These are phyloP conservation scores for Candida pseudoglaebosa DNA, from an alignment of 805 yeast genomes.

Conservation along the genomic window DNA sequence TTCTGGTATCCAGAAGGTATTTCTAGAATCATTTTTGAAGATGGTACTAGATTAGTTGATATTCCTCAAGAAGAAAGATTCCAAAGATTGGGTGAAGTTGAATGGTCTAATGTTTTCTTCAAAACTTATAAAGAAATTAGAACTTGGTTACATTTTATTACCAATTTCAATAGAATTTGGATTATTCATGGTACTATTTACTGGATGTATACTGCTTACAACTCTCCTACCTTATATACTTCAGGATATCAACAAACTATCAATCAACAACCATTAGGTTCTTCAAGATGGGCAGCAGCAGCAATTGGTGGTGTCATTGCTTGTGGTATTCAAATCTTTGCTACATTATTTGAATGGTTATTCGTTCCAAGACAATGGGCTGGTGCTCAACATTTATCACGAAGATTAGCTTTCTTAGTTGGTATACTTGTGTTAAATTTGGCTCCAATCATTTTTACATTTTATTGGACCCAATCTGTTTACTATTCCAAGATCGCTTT, in stretches of 20 bases:
- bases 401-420: constrained; percentile 76
- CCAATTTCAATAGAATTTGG: constrained; percentile 98
- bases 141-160: constrained; percentile 94
- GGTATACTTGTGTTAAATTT: constrained; percentile 66
- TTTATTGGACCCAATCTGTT: constrained; percentile 70
- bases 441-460: constrained; percentile 83
- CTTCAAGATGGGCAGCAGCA: constrained; percentile 88
- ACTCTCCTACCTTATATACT: constrained; percentile 89
- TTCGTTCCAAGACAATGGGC: constrained; percentile 99
- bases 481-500: constrained; percentile 68
- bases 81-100: constrained; percentile 83
- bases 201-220: constrained; percentile 95
- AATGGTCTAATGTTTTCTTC: constrained; percentile 88
- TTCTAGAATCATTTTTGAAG: constrained; percentile 84
- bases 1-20: constrained; percentile 99
- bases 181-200: constrained; percentile 81
- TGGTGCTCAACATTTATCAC: constrained; percentile 94
- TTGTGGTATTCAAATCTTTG: constrained; percentile 71
- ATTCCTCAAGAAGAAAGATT: constrained; percentile 88
- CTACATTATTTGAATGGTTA: constrained; percentile 89
- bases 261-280: constrained; percentile 84
- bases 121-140: constrained; percentile 94
- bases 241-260: constrained; percentile 76
- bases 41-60: constrained; percentile 88
- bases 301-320: constrained; percentile 94